phyloP scores from a whole-genome alignment of 345 rosid species.

The Eutrema yunnanense region DNA sequence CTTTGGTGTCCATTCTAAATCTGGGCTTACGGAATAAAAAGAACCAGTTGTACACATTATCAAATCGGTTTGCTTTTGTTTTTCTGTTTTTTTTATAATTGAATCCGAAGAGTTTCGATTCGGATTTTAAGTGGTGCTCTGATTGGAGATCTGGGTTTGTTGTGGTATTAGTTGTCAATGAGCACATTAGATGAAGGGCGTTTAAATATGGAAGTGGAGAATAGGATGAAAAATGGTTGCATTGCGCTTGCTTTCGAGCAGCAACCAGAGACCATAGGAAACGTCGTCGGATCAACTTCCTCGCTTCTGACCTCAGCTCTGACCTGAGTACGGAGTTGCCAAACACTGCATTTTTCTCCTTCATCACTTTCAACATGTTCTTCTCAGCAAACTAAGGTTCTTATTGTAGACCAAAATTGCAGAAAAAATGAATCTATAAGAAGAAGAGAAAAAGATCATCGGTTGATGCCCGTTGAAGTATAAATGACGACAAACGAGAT shows the following conservation, averaged over 20 bases:
- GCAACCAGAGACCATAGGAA: constrained; percentile 39
- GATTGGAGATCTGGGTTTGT: background rate
- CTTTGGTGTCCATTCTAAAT: background rate
- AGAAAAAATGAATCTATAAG: too few species aligned
- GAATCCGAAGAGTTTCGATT: background rate
- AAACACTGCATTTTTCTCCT: constrained; percentile 53
- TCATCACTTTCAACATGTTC: constrained; percentile 84
- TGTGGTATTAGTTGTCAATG: constrained; percentile 38
- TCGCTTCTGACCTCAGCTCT: too few species aligned
- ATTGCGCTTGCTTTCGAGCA: constrained; percentile 36
- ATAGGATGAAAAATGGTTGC: constrained; percentile 39
- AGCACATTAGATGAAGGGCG: constrained; percentile 60
- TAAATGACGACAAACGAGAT: too few species aligned
- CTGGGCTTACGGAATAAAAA: background rate
- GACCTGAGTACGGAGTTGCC: too few species aligned
- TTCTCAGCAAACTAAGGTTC: constrained; percentile 32
- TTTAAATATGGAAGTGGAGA: constrained; percentile 45
- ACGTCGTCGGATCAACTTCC: too few species aligned
- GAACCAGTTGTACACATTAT: background rate
- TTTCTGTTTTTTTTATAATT: background rate
- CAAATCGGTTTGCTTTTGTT: background rate
- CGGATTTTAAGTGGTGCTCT: background rate
- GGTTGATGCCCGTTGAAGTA: too few species aligned
- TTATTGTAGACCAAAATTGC: too few species aligned
- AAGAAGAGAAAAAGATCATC: too few species aligned